Evolutionary conservation across 1,284 basidiomycete genomes (phyloP).

Genomic region (Stygiomarasmius scandens): DNA sequence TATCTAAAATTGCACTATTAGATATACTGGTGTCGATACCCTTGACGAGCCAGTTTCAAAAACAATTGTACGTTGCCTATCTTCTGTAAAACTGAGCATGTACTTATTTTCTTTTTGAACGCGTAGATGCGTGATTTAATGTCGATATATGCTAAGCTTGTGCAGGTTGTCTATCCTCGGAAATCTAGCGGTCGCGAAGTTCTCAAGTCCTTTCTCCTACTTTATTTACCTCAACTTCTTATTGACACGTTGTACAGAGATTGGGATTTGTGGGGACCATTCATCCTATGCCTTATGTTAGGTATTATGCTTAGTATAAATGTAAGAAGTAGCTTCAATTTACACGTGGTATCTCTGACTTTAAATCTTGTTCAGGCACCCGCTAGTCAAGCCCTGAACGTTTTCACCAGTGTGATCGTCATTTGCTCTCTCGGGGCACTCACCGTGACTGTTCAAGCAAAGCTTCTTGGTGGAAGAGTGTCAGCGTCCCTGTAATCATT

Average conservation of each 20-base stretch:
- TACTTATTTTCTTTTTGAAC: constrained; percentile 14
- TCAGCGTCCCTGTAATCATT: constrained; percentile 41
- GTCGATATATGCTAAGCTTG: constrained; percentile 89
- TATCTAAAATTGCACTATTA: constrained; percentile 36
- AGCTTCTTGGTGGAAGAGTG: constrained; percentile 94
- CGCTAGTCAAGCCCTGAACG: constrained; percentile 77
- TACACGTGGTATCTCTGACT: constrained; percentile 2
- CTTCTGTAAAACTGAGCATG: not conserved
- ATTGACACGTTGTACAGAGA: constrained; percentile 55
- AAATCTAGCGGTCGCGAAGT: constrained; percentile 78
- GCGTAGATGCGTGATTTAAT: constrained; percentile 79
- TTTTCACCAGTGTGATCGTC: constrained; percentile 91
- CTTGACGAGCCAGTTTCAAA: constrained; percentile 88
- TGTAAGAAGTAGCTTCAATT: constrained; percentile 46
- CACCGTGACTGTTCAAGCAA: constrained; percentile 90
- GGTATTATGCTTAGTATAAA: constrained; percentile 89
- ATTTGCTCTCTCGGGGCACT: constrained; percentile 89
- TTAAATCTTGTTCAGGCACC: constrained; percentile 66
- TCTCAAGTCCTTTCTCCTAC: constrained; percentile 52
- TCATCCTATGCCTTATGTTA: constrained; percentile 82
- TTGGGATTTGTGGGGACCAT: constrained; percentile 96
- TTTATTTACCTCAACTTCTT: not conserved
- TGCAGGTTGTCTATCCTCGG: constrained; percentile 91
- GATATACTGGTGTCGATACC: constrained; percentile 82
- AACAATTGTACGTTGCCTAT: constrained; percentile 73